Conservation (phyloP, 1,284 basidiomycete genomes). For the Athelia psychrophila region DNA sequence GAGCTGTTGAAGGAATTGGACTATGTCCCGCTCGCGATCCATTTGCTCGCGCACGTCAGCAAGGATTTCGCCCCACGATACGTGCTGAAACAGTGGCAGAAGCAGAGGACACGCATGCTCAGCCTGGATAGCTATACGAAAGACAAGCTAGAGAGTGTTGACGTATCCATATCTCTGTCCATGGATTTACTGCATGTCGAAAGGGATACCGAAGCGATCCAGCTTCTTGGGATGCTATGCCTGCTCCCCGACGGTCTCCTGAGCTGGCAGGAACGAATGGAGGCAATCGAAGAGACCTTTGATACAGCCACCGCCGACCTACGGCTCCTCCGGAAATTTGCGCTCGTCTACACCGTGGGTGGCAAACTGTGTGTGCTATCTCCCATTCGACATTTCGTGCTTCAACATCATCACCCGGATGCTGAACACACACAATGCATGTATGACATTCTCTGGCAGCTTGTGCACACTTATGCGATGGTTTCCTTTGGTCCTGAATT, state of each 20-base stretch:
- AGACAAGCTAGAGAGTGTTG: not conserved
- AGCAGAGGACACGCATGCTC: not conserved
- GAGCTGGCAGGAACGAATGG: not conserved
- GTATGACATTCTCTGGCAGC: not conserved
- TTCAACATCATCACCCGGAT: not conserved
- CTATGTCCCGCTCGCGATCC: not conserved
- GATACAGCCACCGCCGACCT: not conserved
- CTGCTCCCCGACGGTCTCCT: not conserved
- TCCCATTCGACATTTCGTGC: not conserved
- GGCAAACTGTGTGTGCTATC: not conserved
- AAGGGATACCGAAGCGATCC: not conserved
- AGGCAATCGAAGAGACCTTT: not conserved
- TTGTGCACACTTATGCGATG: not conserved
- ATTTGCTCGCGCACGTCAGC: not conserved
- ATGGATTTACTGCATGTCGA: not conserved
- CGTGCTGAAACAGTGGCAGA: not conserved
- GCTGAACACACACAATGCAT: not conserved
- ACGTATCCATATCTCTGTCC: not conserved
- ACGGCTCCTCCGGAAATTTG: not conserved
- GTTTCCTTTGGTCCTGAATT: not conserved
- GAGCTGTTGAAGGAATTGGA: not conserved
- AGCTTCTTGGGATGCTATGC: not conserved
- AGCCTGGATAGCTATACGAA: not conserved
- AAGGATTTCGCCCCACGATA: not conserved
- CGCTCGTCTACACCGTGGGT: not conserved